Evolutionary conservation across 495 filamentous ascomycete genomes (phyloP), one percentile per base, ranked within the genome.

Genomic region (Neurospora sp.): DNA sequence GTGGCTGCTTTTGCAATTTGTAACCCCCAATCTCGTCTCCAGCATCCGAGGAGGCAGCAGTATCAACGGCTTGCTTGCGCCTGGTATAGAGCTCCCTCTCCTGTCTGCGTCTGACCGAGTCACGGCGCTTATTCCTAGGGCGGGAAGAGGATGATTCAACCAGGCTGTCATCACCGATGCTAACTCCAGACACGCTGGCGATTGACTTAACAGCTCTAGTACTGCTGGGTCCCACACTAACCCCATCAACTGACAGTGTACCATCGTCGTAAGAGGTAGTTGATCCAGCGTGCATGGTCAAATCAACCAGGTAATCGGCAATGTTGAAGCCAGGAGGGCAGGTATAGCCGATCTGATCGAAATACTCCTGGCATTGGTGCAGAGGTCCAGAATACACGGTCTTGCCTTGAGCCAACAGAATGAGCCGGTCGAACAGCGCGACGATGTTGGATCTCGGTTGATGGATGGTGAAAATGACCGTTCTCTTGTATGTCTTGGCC

Each of bases 401-500:
- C 76, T 90, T 92, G 42, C 96, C 96, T 75, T 92, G 90, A 8
- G 96, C 96, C 41, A 99, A 85, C 20, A 99, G 89, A 73, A 99
- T 88, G 20, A 99, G 86, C 71, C 95, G 89, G 79, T 99, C 96
- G 77, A 99, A 99, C 39, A 99, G 86, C n/a, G 96, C 96, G 39
- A 98, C 96, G 75, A 99, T 99, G 77, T 99, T 99, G n/a, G 96
- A 98, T 72, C 97, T 88, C n/a, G 96, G 96, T 75, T 99, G 96
- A 81, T 99, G 96, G 74, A 99, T 99, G 6, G 96, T 99, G 84
- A 99, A 98, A 71, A 99, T 92, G 73, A 99, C 93, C 1, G 96
- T 99, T 68, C 96, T 88, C 79, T 97, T 94, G 84, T 98, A 98
- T 39, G 90, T 95, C 85, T 96, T 97, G 20, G 96, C 96, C 65